Evolutionary conservation across 768 basidiomycete species (phyloP), one percentile per base, ranked within the genome.

Genomic region (Tulasnella calospora): DNA sequence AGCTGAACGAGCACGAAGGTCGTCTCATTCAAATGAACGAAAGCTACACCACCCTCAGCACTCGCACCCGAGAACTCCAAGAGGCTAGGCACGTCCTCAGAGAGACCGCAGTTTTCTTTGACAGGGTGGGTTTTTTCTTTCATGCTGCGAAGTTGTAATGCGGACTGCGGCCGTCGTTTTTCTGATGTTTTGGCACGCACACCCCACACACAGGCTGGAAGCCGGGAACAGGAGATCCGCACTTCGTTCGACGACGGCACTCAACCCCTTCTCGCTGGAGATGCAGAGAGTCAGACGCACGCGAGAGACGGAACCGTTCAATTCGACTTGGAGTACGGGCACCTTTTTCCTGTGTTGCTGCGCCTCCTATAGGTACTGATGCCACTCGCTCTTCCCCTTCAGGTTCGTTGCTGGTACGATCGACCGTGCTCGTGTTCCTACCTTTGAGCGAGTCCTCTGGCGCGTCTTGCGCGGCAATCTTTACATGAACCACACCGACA

Each of bases 401-500:
- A 95, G 94, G 81, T 99, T 99, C 82, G 93, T 99, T 33, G 92
- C 98, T 4, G 98, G 98, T 36, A 98, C 97, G 0, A 95, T 99
- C 80, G 96, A 99, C 82, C 94, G 98, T 70, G 86, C 92, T 12
- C 92, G 96, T 78, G 88, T 99, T 82, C 90, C 94, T 0, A 96
- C 95, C 7, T 98, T 99, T 76, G 98, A 99, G 85, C 92, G 98
- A 23, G 94, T 99, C 27, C 89, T 99, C 72, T 99, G 98, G 98
- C 94, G 98, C 81, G 94, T 99, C 44, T 89, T 99, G 27, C 92
- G 98, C 79, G 98, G 98, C 73, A 99, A 99, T 84, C 87, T 99
- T 30, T 99, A 97, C 87, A 99, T 99, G 97, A 99, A 98, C 85
- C 92, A 95, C 84, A 94, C 92, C 76, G 96, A 99, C 85, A 99